Percentiles rank a stretch among this genome's conserved stretches.
phyloP scores from a whole-genome alignment of 169 alveolate species.

The Cyclospora cayetanensis region DNA sequence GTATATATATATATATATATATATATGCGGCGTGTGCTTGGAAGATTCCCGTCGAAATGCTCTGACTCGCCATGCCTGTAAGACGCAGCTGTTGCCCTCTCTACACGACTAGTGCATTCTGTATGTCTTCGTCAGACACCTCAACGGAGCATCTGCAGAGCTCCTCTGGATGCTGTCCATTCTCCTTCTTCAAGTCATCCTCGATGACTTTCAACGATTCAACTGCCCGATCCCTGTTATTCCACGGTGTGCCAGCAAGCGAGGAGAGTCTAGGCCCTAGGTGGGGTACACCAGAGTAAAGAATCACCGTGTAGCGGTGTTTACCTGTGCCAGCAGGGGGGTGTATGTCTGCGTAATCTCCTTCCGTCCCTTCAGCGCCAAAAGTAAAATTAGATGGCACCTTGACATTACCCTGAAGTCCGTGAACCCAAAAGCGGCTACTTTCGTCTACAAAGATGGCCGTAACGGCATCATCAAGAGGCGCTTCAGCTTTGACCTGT shows the following conservation, averaged over 20 bases:
- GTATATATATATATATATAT: background rate
- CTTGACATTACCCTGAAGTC: background rate
- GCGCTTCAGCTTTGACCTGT: background rate
- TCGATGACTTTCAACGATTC: background rate
- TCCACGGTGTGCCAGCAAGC: background rate
- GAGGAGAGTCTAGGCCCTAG: background rate
- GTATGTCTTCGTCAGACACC: background rate
- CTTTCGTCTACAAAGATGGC: slow-evolving; percentile 35
- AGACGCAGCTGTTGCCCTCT: too few relatives aligned
- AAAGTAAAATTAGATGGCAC: slow-evolving; percentile 26
- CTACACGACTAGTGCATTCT: too few relatives aligned
- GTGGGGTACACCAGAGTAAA: background rate
- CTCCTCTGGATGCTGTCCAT: slow-evolving; percentile 22
- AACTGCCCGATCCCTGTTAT: slow-evolving; percentile 9
- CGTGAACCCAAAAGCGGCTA: background rate
- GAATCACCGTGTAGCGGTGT: slow-evolving; percentile 10
- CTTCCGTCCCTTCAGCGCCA: background rate
- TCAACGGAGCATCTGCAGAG: slow-evolving; percentile 28
- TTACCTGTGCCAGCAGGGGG: slow-evolving; percentile 7
- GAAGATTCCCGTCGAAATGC: too few relatives aligned
- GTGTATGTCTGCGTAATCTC: slow-evolving; percentile 41
- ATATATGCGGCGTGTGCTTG: too few relatives aligned
- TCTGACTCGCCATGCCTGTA: too few relatives aligned
- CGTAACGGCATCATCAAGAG: background rate
- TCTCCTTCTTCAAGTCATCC: background rate